phyloP scores from a whole-genome alignment of 164 flowering plant species.

The Magnolia officinalis region DNA sequence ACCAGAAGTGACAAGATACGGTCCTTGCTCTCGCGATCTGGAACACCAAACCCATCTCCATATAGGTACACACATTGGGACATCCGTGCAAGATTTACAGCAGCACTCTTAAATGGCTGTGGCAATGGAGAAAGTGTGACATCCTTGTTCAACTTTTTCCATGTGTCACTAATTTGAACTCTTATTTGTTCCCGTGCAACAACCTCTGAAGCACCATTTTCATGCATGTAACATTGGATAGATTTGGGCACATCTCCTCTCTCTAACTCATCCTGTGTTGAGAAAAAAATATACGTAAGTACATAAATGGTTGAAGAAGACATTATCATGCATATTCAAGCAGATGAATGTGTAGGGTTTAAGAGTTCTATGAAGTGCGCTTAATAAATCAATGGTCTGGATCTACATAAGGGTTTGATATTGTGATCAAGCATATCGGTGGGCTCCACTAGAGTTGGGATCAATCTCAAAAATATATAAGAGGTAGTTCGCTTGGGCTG shows the following conservation, averaged over 20 bases:
- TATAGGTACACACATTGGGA: constrained; percentile 13
- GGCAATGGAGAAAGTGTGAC: neutral
- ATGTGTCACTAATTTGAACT: neutral
- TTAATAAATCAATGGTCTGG: no score
- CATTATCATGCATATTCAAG: neutral
- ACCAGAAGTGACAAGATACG: neutral
- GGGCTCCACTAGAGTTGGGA: no score
- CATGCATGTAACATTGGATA: constrained; percentile 6
- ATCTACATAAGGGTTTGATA: no score
- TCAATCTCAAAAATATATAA: no score
- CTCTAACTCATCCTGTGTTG: constrained; percentile 1
- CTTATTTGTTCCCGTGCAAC: neutral
- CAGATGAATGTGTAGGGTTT: neutral
- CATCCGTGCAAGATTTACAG: constrained; percentile 3
- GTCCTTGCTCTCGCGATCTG: neutral
- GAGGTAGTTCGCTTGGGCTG: no score
- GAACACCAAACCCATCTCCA: constrained; percentile 21
- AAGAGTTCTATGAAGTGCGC: no score
- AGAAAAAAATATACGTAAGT: neutral
- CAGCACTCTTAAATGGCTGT: neutral
- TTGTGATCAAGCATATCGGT: no score
- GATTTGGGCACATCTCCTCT: constrained; percentile 5
- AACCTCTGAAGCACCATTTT: neutral
- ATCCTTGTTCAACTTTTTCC: neutral
- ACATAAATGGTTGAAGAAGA: neutral